Conservation (phyloP, 495 filamentous ascomycete genomes). For the Lepidopterella palustris region DNA sequence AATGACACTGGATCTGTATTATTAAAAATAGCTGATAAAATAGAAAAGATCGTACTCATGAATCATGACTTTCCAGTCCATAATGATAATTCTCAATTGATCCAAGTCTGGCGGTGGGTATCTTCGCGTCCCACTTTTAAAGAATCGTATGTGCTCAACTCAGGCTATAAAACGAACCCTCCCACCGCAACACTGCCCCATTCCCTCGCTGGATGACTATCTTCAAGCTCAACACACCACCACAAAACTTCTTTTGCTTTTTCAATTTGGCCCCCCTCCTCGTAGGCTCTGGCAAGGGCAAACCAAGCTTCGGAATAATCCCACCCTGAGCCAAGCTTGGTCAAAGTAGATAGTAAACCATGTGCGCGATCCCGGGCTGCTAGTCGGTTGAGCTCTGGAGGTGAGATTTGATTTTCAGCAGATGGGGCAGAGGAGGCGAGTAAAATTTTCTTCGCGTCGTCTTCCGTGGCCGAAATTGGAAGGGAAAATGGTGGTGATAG, state of each 20-base stretch:
- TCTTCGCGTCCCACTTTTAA: background rate
- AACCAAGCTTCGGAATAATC: constrained; percentile 93
- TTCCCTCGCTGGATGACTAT: constrained; percentile 53
- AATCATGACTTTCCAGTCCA: too few relatives aligned
- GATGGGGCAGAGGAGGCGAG: constrained; percentile 19
- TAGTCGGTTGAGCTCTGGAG: constrained; percentile 66
- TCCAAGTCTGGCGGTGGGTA: background rate
- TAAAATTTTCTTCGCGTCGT: constrained; percentile 4
- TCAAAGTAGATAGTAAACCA: constrained; percentile 69
- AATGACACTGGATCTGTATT: too few relatives aligned
- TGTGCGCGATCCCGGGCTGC: constrained; percentile 82
- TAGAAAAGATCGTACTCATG: too few relatives aligned
- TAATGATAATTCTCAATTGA: background rate
- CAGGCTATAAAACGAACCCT: constrained; percentile 49
- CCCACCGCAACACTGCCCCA: constrained; percentile 51
- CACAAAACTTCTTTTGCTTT: constrained; percentile 73
- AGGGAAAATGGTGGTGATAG: background rate
- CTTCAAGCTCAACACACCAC: constrained; percentile 72
- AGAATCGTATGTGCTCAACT: background rate
- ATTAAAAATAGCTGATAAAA: too few relatives aligned
- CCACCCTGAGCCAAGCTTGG: constrained; percentile 83
- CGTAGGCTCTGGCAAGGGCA: constrained; percentile 74
- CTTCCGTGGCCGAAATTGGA: background rate
- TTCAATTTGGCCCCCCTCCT: constrained; percentile 72
- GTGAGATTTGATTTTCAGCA: constrained; percentile 37